A percentile compares a stretch with the other conserved stretches of the same genome.
Conservation (phyloP, 176 grass and related monocot species). For the Musa schizocarpa region DNA sequence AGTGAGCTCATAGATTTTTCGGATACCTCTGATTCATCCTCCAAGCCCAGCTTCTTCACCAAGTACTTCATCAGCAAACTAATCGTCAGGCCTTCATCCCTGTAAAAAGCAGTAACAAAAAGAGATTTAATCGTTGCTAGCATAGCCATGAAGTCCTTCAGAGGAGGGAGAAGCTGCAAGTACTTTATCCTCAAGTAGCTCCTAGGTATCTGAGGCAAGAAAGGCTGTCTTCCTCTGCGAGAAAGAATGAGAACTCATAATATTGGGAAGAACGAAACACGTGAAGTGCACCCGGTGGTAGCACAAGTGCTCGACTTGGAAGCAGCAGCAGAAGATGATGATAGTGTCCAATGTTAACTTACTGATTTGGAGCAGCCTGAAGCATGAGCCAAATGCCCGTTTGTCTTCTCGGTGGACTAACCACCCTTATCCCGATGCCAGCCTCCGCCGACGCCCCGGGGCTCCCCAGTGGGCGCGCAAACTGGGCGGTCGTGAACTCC, state of each 20-base stretch:
- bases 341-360: conserved; percentile 14
- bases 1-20: background rate
- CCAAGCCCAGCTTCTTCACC: conserved; percentile 50
- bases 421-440: conserved; percentile 13
- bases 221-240: conserved; percentile 66
- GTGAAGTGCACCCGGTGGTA: too few species aligned
- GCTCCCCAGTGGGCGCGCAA: background rate
- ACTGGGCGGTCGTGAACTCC: background rate
- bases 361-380: conserved; percentile 65
- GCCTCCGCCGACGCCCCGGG: background rate
- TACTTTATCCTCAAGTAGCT: conserved; percentile 94
- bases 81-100: conserved; percentile 66
- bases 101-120: conserved; percentile 6
- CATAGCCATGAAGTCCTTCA: background rate
- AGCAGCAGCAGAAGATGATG: too few species aligned
- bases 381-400: conserved; percentile 67
- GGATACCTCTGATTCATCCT: conserved; percentile 80
- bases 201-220: conserved; percentile 87
- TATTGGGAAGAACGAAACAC: too few species aligned
- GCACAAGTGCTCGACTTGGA: too few species aligned
- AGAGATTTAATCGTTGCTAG: background rate
- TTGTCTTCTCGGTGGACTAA: conserved; percentile 27
- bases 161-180: background rate
- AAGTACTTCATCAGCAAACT: conserved; percentile 77
- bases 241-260: background rate